Percentiles rank a stretch among this genome's conserved stretches.
phyloP scores from a whole-genome alignment of 768 basidiomycete genomes.

The Termitomyces eurrhizus region DNA sequence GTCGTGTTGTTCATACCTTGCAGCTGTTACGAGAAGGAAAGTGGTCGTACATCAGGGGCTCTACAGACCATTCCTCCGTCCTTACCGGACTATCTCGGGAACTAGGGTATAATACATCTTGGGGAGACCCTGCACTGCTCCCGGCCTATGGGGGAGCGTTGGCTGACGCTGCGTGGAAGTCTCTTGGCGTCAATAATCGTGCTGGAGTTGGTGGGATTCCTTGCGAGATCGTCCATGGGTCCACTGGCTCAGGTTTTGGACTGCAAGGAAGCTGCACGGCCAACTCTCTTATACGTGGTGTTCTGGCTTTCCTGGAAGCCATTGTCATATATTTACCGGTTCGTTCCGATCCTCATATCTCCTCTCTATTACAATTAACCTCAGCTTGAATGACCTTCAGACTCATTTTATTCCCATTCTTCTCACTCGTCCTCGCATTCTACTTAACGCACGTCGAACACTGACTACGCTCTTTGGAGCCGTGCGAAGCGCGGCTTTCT shows the following conservation, averaged over 20 bases:
- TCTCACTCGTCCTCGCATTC: constrained; percentile 50
- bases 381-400: constrained; percentile 29
- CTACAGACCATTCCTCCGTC: constrained; percentile 34
- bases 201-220: constrained; percentile 65
- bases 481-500: constrained; percentile 65
- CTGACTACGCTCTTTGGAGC: constrained; percentile 45
- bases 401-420: constrained; percentile 68
- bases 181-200: constrained; percentile 49
- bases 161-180: constrained; percentile 53
- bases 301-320: constrained; percentile 58
- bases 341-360: constrained; percentile 21
- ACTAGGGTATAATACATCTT: constrained; percentile 54
- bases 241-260: constrained; percentile 42
- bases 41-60: constrained; percentile 57
- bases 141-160: constrained; percentile 58
- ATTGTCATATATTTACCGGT: constrained; percentile 71
- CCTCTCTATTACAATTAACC: constrained; percentile 2
- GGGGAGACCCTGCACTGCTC: constrained; percentile 58
- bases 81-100: constrained; percentile 45
- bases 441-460: constrained; percentile 41
- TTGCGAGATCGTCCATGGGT: constrained; percentile 70
- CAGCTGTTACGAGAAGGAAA: constrained; percentile 47
- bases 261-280: constrained; percentile 54
- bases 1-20: constrained; percentile 50
- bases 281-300: constrained; percentile 52